phyloP scores from a whole-genome alignment of 1,284 basidiomycete species.

The Stereum hirsutum region DNA sequence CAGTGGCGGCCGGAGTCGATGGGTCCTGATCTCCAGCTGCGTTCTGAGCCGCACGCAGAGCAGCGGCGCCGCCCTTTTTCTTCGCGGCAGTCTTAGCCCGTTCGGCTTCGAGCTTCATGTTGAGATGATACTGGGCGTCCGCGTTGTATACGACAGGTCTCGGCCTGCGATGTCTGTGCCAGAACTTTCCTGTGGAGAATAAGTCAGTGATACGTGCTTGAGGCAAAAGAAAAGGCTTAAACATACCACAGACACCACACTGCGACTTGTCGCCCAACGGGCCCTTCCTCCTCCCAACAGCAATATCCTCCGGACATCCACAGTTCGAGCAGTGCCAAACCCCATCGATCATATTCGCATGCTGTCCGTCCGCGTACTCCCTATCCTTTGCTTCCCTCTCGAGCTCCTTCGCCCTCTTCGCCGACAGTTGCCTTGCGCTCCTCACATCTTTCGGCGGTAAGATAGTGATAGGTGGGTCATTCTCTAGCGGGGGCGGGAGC shows the following conservation, averaged over 20 bases:
- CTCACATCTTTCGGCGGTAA: conserved; percentile 34
- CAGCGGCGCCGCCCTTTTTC: conserved; percentile 33
- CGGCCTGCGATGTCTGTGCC: conserved; percentile 75
- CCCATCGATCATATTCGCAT: conserved; percentile 73
- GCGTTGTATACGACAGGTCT: conserved; percentile 71
- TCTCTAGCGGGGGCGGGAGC: conserved; percentile 48
- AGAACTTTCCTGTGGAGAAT: conserved; percentile 60
- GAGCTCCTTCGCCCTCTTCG: conserved; percentile 60
- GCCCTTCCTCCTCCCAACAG: conserved; percentile 79
- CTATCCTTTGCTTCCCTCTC: conserved; percentile 75
- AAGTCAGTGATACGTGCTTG: conserved; percentile 3
- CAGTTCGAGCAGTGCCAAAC: conserved; percentile 92
- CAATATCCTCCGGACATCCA: conserved; percentile 80
- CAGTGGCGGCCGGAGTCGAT: conserved; percentile 30
- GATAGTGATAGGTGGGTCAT: conserved; percentile 38
- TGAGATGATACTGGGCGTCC: conserved; percentile 59
- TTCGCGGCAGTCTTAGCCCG: conserved; percentile 35
- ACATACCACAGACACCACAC: conserved; percentile 86
- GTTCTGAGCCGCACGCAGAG: conserved; percentile 10
- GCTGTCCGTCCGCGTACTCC: conserved; percentile 74
- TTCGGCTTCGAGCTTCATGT: conserved; percentile 47
- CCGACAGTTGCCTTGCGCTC: conserved; percentile 35
- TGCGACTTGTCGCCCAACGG: conserved; percentile 86
- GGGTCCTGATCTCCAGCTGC: conserved; percentile 16
- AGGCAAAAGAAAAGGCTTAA: conserved; percentile 2